Percentiles rank a stretch among this genome's conserved stretches.
These are phyloP conservation scores for Seminavis robusta DNA, from an alignment of 108 stramenopile genomes.

Conservation along the genomic window DNA sequence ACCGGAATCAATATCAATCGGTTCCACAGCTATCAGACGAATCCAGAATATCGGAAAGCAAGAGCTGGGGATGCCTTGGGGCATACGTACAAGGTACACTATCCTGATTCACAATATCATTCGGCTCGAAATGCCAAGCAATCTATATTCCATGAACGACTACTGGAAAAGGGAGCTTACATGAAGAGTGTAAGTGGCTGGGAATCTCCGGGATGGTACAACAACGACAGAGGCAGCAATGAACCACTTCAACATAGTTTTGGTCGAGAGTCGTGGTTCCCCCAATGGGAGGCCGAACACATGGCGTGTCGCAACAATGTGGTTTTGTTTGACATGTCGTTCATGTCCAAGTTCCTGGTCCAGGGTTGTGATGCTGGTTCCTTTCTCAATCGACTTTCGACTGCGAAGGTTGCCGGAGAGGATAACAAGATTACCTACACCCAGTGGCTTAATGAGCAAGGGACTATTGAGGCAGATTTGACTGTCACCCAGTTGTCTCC, in stretches of 20 bases:
- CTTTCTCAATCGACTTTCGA: constrained; percentile 61
- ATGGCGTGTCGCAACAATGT: constrained; percentile 44
- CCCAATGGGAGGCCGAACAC: constrained; percentile 60
- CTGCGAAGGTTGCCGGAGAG: constrained; percentile 60
- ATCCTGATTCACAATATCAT: constrained; percentile 50
- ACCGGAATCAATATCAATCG: constrained; percentile 57
- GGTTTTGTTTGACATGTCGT: constrained; percentile 82
- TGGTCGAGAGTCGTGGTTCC: constrained; percentile 47
- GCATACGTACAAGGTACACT: constrained; percentile 61
- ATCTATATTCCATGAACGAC: constrained; percentile 49
- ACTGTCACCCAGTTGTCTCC: constrained; percentile 64
- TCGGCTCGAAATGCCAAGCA: constrained; percentile 48
- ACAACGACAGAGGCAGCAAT: constrained; percentile 1
- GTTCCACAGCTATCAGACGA: constrained; percentile 57
- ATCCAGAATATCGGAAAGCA: constrained; percentile 41
- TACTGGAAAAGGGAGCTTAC: constrained; percentile 27
- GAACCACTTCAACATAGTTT: constrained; percentile 20
- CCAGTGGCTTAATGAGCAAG: constrained; percentile 64
- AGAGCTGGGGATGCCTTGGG: constrained; percentile 56
- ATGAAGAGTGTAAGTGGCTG: constrained; percentile 70
- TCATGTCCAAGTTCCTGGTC: constrained; percentile 80
- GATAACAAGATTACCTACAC: constrained; percentile 56
- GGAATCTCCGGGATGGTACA: constrained; percentile 67
- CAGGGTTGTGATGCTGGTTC: constrained; percentile 58
- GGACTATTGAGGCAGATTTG: constrained; percentile 70